Percentiles rank a stretch among this genome's conserved stretches.
Conservation (phyloP, 352 stramenopile species). For the Pythium oligandrum region DNA sequence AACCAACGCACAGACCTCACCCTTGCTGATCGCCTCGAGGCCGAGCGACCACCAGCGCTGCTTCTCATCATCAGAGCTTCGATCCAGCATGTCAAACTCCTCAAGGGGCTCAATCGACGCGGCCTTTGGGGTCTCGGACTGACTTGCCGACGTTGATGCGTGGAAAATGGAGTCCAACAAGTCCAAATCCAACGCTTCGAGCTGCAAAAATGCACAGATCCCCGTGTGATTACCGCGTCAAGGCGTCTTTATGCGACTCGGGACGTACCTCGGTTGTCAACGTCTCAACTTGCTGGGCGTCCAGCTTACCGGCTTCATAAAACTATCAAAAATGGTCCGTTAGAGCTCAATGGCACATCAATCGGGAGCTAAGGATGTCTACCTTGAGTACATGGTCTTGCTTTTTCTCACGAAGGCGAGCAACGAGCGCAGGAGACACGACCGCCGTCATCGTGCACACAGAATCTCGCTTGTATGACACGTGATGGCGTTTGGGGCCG, state of each 20-base stretch:
- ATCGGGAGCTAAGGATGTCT: neutral
- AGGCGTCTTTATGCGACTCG: too few species aligned
- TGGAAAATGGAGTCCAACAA: conserved; percentile 59
- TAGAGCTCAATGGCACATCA: too few species aligned
- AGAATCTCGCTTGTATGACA: too few species aligned
- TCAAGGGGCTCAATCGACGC: conserved; percentile 57
- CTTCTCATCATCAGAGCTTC: conserved; percentile 36
- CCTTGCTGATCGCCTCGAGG: conserved; percentile 74
- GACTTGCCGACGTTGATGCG: conserved; percentile 18
- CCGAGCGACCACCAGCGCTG: conserved; percentile 43
- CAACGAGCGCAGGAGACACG: conserved; percentile 15
- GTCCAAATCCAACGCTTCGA: conserved; percentile 65
- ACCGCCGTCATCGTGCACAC: conserved; percentile 11
- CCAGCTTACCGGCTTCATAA: conserved; percentile 51
- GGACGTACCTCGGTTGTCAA: conserved; percentile 41
- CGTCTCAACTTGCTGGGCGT: conserved; percentile 27
- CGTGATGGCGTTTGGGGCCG: too few species aligned
- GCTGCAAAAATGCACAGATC: conserved; percentile 20
- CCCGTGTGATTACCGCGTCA: neutral
- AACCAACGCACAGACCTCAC: conserved; percentile 93
- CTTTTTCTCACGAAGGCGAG: conserved; percentile 25
- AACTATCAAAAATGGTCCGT: conserved; percentile 31
- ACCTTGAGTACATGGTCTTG: conserved; percentile 77
- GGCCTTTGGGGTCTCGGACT: conserved; percentile 11
- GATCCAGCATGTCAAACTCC: conserved; percentile 52